Evolutionary conservation across 345 rosid genomes (phyloP), one percentile per base, ranked within the genome.

Genomic region (Murraya koenigii): DNA sequence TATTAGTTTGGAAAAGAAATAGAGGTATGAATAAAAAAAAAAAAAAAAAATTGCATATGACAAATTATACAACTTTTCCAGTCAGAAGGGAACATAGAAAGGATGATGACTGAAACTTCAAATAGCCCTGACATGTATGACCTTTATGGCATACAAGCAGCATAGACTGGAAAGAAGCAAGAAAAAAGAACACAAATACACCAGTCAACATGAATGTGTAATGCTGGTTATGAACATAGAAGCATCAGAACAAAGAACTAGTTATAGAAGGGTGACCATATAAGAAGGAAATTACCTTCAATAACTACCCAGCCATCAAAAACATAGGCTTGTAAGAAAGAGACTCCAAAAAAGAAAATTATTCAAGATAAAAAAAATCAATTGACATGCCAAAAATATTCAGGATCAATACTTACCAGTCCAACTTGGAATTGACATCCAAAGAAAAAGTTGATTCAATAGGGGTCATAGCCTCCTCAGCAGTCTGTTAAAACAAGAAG

Each of bases 391-490:
- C 20, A 47, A 62, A 3, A 61, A 4, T n/a, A 38, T 33, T 69
- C 77, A 77, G 52, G 39, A 75, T 33, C 35, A 76, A 71, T 47
- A 82, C 80, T 87, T 80, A 96, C 99, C 99, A 96, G 80, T 96
- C 99, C 86, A 96, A 82, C 88, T 96, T 96, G 75, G 99, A 90
- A 85, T 94, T 92, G 72, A 96, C 99, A 84, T 96, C 97, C 79
- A 96, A 85, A 55, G 99, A 96, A 81, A 96, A 96, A 65, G 97
- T 96, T 47, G 99, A 96, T 74, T 94, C 99, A 79, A 96, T 96
- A 52, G 99, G 99, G 39, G 99, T 96, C 99, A 96, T 96, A 58
- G 99, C 99, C 86, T 96, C 99, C 75, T 94, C 95, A 56, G 99
- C 99, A 65, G 99, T 96, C 98, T 96, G 90, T 75, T 74, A 58